Conservation (phyloP, 306 rosid species). For the Canavalia gladiata region DNA sequence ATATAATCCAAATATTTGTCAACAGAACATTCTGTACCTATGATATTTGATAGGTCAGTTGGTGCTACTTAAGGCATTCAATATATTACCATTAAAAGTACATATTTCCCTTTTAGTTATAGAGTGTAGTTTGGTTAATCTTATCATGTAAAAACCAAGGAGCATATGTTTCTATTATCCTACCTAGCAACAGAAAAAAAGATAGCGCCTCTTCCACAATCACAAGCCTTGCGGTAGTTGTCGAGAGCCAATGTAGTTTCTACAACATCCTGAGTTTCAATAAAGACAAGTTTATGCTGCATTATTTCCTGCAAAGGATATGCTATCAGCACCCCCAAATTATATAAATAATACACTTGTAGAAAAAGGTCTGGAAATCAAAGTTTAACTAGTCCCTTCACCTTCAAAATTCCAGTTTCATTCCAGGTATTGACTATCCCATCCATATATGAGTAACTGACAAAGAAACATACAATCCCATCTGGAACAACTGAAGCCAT, state of each 20-base stretch:
- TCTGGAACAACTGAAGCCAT: constrained; percentile 98
- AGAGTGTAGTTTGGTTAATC: constrained; percentile 10
- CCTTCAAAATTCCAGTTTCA: constrained; percentile 92
- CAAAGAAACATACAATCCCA: constrained; percentile 92
- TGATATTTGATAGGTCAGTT: background rate
- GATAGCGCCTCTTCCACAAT: constrained; percentile 98
- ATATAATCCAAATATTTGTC: background rate
- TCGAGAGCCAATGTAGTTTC: constrained; percentile 98
- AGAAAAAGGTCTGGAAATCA: constrained; percentile 27
- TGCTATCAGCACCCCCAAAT: constrained; percentile 41
- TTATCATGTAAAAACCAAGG: constrained; percentile 27
- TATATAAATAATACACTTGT: background rate
- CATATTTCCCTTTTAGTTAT: background rate
- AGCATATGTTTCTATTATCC: constrained; percentile 35
- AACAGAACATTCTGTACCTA: background rate
- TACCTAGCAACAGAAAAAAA: constrained; percentile 98
- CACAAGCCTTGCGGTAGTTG: constrained; percentile 96
- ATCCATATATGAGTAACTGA: constrained; percentile 97
- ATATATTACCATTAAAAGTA: constrained; percentile 1
- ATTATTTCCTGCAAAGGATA: constrained; percentile 80
- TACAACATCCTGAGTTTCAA: constrained; percentile 95
- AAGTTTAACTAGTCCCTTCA: constrained; percentile 45
- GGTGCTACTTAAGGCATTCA: constrained; percentile 21
- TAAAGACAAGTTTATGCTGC: constrained; percentile 96
- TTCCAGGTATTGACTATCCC: constrained; percentile 95